phyloP scores from a whole-genome alignment of 306 rosid genomes.

The Vigna hirtella region DNA sequence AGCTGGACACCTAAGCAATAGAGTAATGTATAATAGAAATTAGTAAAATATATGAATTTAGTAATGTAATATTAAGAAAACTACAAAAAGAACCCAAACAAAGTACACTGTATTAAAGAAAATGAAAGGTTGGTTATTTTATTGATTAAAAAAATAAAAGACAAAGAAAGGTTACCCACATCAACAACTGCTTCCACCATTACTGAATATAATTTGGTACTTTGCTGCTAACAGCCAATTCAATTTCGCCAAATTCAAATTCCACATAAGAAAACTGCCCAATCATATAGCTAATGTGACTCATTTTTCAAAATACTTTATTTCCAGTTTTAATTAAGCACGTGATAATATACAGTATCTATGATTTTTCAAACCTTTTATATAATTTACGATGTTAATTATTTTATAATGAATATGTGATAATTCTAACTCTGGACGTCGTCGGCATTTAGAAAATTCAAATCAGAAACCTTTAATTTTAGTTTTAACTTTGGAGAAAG shows the following conservation, averaged over 20 bases:
- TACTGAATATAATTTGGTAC: not conserved
- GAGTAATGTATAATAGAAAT: too few relatives aligned
- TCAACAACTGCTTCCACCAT: not conserved
- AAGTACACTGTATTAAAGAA: not conserved
- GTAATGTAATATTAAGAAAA: too few relatives aligned
- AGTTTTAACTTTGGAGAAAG: not conserved
- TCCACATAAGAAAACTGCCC: not conserved
- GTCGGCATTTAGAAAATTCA: not conserved
- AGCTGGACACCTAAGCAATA: too few relatives aligned
- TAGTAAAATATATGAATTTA: not conserved
- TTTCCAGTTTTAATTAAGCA: not conserved
- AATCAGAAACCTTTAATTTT: not conserved
- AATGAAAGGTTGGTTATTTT: not conserved
- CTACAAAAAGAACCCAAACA: too few relatives aligned
- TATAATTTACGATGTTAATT: too few relatives aligned
- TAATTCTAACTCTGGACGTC: not conserved
- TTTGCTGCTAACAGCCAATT: not conserved
- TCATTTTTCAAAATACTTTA: not conserved
- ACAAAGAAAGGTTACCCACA: conserved; percentile 1
- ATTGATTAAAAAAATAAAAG: not conserved
- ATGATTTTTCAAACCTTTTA: not conserved
- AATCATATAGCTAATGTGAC: not conserved
- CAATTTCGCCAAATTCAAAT: not conserved
- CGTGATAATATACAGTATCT: conserved; percentile 5
- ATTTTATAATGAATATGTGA: not conserved